Conservation (phyloP, 1,139 yeast species). For the Candida pseudoviswanathii region DNA sequence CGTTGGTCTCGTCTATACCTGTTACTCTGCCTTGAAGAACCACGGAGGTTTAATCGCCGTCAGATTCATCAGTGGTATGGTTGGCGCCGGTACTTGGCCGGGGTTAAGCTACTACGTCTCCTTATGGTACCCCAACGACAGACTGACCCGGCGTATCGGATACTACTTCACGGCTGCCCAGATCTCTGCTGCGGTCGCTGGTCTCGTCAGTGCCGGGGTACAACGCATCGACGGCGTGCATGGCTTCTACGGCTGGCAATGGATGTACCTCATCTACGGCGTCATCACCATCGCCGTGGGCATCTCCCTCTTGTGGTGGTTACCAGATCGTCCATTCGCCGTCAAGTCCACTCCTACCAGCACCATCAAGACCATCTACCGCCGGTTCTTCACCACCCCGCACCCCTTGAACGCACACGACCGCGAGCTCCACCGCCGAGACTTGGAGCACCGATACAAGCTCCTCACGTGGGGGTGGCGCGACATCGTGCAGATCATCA, state of each 20-base stretch:
- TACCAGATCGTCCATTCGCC: slow-evolving; percentile 67
- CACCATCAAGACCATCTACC: slow-evolving; percentile 22
- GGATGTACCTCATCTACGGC: slow-evolving; percentile 84
- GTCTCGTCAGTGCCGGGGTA: slow-evolving; percentile 84
- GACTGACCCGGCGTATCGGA: slow-evolving; percentile 80
- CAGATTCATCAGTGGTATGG: slow-evolving; percentile 74
- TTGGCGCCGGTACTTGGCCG: slow-evolving; percentile 94
- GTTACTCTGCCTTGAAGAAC: slow-evolving; percentile 61
- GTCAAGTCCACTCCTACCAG: slow-evolving; percentile 18
- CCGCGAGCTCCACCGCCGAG: slow-evolving; percentile 59
- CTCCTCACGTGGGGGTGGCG: slow-evolving; percentile 58
- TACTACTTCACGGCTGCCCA: slow-evolving; percentile 93
- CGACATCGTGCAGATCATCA: slow-evolving; percentile 58
- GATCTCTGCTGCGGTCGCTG: slow-evolving; percentile 82
- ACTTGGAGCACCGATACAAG: slow-evolving; percentile 51
- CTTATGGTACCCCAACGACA: slow-evolving; percentile 82
- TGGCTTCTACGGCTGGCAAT: slow-evolving; percentile 83
- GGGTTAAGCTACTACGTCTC: slow-evolving; percentile 85
- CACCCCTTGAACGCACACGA: slow-evolving; percentile 60
- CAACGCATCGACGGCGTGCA: slow-evolving; percentile 74
- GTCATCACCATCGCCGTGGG: slow-evolving; percentile 70
- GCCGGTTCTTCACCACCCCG: slow-evolving; percentile 35
- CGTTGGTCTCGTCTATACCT: slow-evolving; percentile 76
- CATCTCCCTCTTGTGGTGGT: slow-evolving; percentile 73
- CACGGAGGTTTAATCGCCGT: slow-evolving; percentile 67